Base-by-base conservation (phyloP, 257 asterid species). In the Verbascum thapsus region DNA sequence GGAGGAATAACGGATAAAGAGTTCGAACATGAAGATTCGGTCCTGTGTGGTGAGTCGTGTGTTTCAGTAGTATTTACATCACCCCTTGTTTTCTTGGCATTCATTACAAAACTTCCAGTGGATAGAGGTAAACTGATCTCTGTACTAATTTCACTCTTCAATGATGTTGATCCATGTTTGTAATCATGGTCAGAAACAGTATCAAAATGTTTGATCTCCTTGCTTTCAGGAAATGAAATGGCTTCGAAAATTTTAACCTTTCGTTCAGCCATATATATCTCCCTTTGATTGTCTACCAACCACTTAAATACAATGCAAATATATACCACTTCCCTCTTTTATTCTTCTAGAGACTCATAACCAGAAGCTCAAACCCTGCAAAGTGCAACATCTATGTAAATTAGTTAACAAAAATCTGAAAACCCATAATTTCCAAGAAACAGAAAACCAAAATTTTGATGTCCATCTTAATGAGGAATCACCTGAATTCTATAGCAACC, bases 11-110 rank as follows among this genome's bases (percentile, higher is more conserved):
- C 45, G 0, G 78, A 62, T n/a, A 78, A 58, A 26, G 81, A 74
- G 42, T 69, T 75, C 8, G 86, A 81, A 62, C 83, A 77, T 3
- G 86, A 81, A 45, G 86, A 81, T 73, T 81, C 85, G 3, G 77
- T 63, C 72, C 58, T 61, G 50, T 75, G 76, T 51, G 69, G 78
- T 20, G 71, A 61, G 35, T 72, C 79, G 2, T 53, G 69, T 15
- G 12, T 19, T 51, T 71, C 80, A 32, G 63, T 59, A 49, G 59
- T 58, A 42, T 9, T 61, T 11, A 50, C 8, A 30, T 18, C 15
- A 5, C 7, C 7, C 32, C 16, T 49, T 8, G 18, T 59, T 13
- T 13, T 68, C 57, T 15, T 63, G 42, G 18, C 42, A 41, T 58
- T 66, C 72, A 51, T 61, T 61, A 54, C 76, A 37, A 41, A 23